phyloP scores from a whole-genome alignment of 306 rosid species.

The Castanea mollissima region DNA sequence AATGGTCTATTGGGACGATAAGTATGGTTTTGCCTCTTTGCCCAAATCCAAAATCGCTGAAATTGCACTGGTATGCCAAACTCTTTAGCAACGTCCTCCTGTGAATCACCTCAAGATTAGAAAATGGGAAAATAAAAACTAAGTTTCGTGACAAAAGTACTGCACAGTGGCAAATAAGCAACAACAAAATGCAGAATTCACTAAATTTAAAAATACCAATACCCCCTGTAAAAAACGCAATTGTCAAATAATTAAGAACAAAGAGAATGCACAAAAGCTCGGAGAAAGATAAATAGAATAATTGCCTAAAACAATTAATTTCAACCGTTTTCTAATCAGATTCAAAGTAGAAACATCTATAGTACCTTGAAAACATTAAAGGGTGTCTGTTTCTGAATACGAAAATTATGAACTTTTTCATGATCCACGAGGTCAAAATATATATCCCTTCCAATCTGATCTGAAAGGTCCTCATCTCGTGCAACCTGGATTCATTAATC shows the following conservation, averaged over 20 bases:
- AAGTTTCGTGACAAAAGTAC: conserved; percentile 8
- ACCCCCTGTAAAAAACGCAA: not conserved
- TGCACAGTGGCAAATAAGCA: not conserved
- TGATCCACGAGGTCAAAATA: conserved; percentile 95
- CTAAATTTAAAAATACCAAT: not conserved
- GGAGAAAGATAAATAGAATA: not conserved
- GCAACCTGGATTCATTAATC: conserved; percentile 59
- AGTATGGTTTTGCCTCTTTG: conserved; percentile 89
- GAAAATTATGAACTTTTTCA: conserved; percentile 88
- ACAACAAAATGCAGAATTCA: not conserved
- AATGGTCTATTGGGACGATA: conserved; percentile 79
- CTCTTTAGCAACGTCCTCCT: conserved; percentile 91
- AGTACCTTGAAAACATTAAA: conserved; percentile 75
- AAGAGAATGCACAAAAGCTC: not conserved
- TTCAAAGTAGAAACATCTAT: not conserved
- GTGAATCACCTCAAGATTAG: conserved; percentile 18
- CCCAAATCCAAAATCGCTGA: conserved; percentile 96
- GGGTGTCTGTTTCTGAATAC: conserved; percentile 61
- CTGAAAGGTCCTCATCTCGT: conserved; percentile 70
- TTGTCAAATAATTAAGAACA: not conserved
- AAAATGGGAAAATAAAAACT: not conserved
- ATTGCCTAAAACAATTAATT: not conserved
- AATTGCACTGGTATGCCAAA: conserved; percentile 74
- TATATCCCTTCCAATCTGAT: conserved; percentile 78
- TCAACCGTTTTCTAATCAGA: not conserved